phyloP scores from a whole-genome alignment of 495 filamentous ascomycete species.

The Lasiosphaeria miniovina region DNA sequence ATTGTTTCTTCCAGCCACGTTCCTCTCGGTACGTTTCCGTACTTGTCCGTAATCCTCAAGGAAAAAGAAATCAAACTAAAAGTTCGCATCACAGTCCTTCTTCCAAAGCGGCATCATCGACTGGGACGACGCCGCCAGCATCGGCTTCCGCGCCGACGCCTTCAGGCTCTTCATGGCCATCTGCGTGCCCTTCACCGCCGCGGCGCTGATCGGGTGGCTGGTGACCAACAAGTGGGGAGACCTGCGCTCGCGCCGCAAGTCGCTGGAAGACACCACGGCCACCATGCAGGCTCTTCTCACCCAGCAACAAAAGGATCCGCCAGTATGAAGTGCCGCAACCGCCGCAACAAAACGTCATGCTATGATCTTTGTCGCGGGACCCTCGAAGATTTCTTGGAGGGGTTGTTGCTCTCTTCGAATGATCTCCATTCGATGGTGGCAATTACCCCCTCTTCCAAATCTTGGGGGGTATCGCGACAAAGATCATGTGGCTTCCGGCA shows the following conservation, averaged over 20 bases:
- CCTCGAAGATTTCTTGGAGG: too few relatives aligned
- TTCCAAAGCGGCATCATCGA: not conserved
- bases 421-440: too few relatives aligned
- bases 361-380: too few relatives aligned
- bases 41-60: not conserved
- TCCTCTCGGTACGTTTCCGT: not conserved
- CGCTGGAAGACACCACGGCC: not conserved
- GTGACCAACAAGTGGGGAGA: not conserved
- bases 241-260: not conserved
- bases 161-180: not conserved
- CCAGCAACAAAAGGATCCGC: too few relatives aligned
- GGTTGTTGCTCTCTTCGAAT: too few relatives aligned
- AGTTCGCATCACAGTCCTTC: not conserved
- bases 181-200: not conserved
- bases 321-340: too few relatives aligned
- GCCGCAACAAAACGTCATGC: too few relatives aligned
- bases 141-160: not conserved
- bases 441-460: too few relatives aligned
- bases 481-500: too few relatives aligned
- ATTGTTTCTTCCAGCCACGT: not conserved
- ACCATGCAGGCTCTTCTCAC: not conserved
- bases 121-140: not conserved
- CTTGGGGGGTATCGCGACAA: too few relatives aligned
- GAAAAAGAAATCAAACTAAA: not conserved
- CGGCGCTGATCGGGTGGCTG: not conserved